A percentile compares a stretch with the other conserved stretches of the same genome.
Evolutionary conservation across 2,329 filamentous ascomycete genomes (phyloP).

Genomic region (Cordyceps tenuipes): DNA sequence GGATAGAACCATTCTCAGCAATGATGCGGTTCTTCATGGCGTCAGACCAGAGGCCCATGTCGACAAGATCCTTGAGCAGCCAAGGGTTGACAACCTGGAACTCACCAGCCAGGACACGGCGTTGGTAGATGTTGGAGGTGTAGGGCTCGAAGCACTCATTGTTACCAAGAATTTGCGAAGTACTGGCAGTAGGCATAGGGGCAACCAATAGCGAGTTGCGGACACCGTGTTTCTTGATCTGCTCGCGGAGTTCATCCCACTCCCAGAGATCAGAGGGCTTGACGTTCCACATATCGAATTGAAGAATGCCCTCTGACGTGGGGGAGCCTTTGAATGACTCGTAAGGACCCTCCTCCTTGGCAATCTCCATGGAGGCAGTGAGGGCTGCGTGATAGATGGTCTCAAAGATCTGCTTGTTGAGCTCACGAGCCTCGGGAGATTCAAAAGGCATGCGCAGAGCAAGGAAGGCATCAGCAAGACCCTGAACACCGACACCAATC

Average conservation of each 20-base stretch:
- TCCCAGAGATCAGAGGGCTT: constrained; percentile 94
- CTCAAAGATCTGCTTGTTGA: constrained; percentile 99
- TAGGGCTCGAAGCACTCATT: constrained; percentile 99
- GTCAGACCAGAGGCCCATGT: constrained; percentile 97
- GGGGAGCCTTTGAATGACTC: constrained; percentile 88
- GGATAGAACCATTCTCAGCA: constrained; percentile 87
- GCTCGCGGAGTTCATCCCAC: constrained; percentile 79
- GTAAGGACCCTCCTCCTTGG: constrained; percentile 77
- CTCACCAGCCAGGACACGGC: constrained; percentile 92
- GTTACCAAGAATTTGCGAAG: constrained; percentile 95
- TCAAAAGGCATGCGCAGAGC: constrained; percentile 95
- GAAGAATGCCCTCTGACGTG: constrained; percentile 88
- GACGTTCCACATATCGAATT: constrained; percentile 98
- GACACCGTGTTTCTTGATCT: constrained; percentile 87
- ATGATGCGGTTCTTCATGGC: constrained; percentile 99
- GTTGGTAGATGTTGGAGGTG: constrained; percentile 99
- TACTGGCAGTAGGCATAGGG: constrained; percentile 96
- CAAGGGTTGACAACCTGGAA: constrained; percentile 99
- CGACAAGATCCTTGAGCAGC: constrained; percentile 95
- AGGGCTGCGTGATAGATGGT: constrained; percentile 97
- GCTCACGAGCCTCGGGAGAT: constrained; percentile 82
- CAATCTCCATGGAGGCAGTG: constrained; percentile 79
- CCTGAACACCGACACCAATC: constrained; percentile 93
- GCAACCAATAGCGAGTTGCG: constrained; percentile 94
- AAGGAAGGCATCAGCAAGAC: constrained; percentile 95